A percentile compares a stretch with the other conserved stretches of the same genome.
These are phyloP conservation scores for Trichophyton mentagrophytes DNA, from an alignment of 2,329 filamentous ascomycete genomes.

Conservation along the genomic window DNA sequence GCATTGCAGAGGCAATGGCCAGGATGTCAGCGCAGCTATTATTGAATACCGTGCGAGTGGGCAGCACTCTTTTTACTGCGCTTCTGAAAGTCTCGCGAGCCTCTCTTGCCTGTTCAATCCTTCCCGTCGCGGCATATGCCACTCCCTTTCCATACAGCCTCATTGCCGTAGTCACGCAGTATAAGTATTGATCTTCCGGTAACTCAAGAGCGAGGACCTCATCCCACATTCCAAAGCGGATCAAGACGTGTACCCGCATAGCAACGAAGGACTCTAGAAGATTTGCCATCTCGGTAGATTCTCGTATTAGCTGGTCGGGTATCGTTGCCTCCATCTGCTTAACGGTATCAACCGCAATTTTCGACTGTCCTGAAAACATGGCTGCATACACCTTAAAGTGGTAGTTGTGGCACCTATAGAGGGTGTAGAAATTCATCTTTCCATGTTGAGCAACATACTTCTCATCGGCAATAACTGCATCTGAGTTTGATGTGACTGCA, in stretches of 20 bases:
- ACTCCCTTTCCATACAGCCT: constrained; percentile 56
- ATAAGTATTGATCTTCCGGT: constrained; percentile 48
- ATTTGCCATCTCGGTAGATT: constrained; percentile 63
- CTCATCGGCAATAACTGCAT: constrained; percentile 55
- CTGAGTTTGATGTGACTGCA: constrained; percentile 54
- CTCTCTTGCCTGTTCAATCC: constrained; percentile 31
- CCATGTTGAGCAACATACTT: constrained; percentile 50
- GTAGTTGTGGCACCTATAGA: constrained; percentile 62
- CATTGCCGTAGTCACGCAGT: constrained; percentile 58
- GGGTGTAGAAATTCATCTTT: constrained; percentile 56
- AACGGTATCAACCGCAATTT: constrained; percentile 50
- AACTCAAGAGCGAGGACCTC: constrained; percentile 47
- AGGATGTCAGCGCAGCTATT: constrained; percentile 54
- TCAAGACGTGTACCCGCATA: constrained; percentile 54
- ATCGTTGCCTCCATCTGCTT: constrained; percentile 48
- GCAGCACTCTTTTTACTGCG: constrained; percentile 42
- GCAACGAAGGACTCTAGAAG: constrained; percentile 61
- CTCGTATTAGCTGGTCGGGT: constrained; percentile 49
- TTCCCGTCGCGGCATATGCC: constrained; percentile 48
- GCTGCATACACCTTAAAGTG: constrained; percentile 66
- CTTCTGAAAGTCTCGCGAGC: constrained; percentile 41
- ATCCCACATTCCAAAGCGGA: constrained; percentile 62
- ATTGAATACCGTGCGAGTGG: constrained; percentile 54
- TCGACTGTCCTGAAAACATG: constrained; percentile 59
- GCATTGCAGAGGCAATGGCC: constrained; percentile 48